Evolutionary conservation across 116 monocot species (phyloP).

Genomic region (Papilionanthe hybrid): DNA sequence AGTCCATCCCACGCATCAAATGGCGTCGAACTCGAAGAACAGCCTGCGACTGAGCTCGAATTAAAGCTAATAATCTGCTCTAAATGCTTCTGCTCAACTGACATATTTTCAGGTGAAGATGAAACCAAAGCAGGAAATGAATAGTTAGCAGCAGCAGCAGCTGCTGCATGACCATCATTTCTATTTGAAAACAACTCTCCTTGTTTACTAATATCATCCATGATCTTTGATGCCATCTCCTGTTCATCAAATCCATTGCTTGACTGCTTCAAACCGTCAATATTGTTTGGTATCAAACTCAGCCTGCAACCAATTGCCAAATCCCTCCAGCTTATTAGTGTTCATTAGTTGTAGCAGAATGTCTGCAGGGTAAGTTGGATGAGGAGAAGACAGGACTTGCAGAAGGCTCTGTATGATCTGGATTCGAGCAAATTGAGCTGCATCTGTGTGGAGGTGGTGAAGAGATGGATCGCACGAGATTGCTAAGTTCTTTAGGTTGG

Average conservation of each 20-base stretch:
- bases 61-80: not conserved
- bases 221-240: not conserved
- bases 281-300: not conserved
- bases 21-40: constrained; percentile 1
- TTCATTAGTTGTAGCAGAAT: not conserved
- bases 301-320: not conserved
- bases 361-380: not conserved
- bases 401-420: constrained; percentile 29
- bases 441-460: constrained; percentile 18
- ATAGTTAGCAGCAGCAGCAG: constrained; percentile 1
- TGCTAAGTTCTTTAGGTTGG: constrained; percentile 22
- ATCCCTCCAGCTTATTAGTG: not conserved
- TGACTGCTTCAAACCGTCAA: not conserved
- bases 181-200: no score
- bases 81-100: not conserved
- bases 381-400: constrained; percentile 15
- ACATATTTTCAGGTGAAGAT: not conserved
- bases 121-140: constrained; percentile 11
- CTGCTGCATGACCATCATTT: no score
- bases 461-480: constrained; percentile 12
- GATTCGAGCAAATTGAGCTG: constrained; percentile 19
- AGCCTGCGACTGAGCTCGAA: not conserved
- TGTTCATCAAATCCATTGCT: not conserved
- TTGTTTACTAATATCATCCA: not conserved
- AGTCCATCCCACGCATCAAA: constrained; percentile 12